Evolutionary conservation across 805 yeast genomes (phyloP).

Genomic region (Candida ovalis): DNA sequence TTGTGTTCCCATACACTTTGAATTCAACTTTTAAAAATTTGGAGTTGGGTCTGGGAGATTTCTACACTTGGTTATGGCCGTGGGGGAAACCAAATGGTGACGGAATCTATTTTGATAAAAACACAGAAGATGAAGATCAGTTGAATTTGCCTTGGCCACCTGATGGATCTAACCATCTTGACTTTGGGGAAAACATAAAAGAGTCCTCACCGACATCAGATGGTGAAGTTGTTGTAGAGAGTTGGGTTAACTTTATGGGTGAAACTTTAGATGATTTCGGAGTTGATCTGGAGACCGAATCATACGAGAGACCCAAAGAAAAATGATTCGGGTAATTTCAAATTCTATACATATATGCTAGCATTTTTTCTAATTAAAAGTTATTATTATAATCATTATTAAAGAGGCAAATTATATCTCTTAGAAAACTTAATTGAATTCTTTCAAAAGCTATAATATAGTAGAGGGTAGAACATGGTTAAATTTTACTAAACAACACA

Average conservation of each 20-base stretch:
- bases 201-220: not conserved
- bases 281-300: constrained; percentile 70
- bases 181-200: constrained; percentile 5
- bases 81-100: constrained; percentile 59
- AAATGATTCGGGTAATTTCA: not conserved
- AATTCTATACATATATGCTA: not conserved
- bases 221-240: constrained; percentile 11
- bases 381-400: not conserved
- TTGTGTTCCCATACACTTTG: constrained; percentile 80
- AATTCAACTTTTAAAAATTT: constrained; percentile 56
- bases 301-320: constrained; percentile 12
- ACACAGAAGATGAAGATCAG: constrained; percentile 56
- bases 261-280: constrained; percentile 83
- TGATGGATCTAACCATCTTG: constrained; percentile 50
- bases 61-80: constrained; percentile 66
- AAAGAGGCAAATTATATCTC: too few relatives aligned
- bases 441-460: not conserved
- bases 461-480: not conserved
- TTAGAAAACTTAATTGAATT: not conserved
- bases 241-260: constrained; percentile 79
- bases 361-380: not conserved
- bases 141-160: constrained; percentile 90
- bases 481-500: not conserved
- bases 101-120: constrained; percentile 57
- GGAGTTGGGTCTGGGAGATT: constrained; percentile 53